Conservation (phyloP, 169 alveolate genomes). For the Toxoplasma gondii region DNA sequence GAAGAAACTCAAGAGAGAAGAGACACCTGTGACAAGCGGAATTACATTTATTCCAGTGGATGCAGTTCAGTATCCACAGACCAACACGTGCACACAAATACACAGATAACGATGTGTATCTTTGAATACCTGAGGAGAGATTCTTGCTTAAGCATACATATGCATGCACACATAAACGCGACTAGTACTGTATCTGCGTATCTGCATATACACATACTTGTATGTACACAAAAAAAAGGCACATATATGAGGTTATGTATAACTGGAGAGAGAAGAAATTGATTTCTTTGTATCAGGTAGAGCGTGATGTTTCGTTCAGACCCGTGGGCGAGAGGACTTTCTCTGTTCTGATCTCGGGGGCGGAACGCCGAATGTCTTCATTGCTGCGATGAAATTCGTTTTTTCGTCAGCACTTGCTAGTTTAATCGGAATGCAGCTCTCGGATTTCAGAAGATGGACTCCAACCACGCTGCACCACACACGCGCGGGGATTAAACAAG, state of each 20-base stretch:
- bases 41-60: too few relatives aligned
- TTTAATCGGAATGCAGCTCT: slow-evolving; percentile 44
- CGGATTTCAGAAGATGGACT: neutral
- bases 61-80: too few relatives aligned
- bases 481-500: neutral
- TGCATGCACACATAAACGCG: neutral
- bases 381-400: slow-evolving; percentile 12
- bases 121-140: too few relatives aligned
- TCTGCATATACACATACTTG: neutral
- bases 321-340: neutral
- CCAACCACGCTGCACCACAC: neutral
- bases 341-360: slow-evolving; percentile 6
- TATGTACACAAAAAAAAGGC: neutral
- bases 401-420: neutral
- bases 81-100: too few relatives aligned
- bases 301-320: neutral
- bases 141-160: too few relatives aligned
- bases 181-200: neutral
- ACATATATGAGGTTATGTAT: neutral
- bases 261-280: too few relatives aligned
- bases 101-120: too few relatives aligned
- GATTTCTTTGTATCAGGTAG: too few relatives aligned
- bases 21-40: too few relatives aligned
- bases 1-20: too few relatives aligned
- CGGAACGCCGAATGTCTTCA: slow-evolving; percentile 8